A percentile compares a stretch with the other conserved stretches of the same genome.
phyloP scores from a whole-genome alignment of 2,329 filamentous ascomycete genomes.

The Pseudocercospora fuligena region DNA sequence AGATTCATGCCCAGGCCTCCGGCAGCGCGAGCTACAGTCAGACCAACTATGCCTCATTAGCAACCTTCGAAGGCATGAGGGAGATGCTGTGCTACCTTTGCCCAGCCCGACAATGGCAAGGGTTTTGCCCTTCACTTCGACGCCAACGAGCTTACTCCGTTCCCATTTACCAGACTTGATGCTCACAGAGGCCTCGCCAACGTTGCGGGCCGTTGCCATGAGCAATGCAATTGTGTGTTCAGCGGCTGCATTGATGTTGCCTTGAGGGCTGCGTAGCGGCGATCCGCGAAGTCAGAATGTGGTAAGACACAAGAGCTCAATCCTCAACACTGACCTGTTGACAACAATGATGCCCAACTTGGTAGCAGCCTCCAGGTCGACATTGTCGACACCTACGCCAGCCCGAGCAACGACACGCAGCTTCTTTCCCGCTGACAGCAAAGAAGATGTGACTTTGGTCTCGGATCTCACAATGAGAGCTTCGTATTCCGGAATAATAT shows the following conservation, averaged over 20 bases:
- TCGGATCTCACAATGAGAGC: conserved; percentile 81
- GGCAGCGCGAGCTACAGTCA: conserved; percentile 79
- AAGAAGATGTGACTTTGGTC: conserved; percentile 74
- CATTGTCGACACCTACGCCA: conserved; percentile 83
- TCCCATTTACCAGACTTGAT: conserved; percentile 78
- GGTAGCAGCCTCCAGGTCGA: conserved; percentile 75
- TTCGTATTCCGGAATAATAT: conserved; percentile 73
- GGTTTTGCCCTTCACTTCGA: conserved; percentile 78
- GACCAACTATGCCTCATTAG: conserved; percentile 59
- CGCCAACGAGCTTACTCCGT: conserved; percentile 72
- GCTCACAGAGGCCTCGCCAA: conserved; percentile 71
- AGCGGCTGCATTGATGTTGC: conserved; percentile 76
- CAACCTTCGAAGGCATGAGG: neutral
- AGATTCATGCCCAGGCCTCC: conserved; percentile 78
- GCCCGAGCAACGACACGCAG: conserved; percentile 80
- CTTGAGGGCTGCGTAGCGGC: conserved; percentile 61
- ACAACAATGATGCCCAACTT: conserved; percentile 77
- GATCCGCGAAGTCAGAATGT: conserved; percentile 12
- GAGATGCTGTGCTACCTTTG: conserved; percentile 61
- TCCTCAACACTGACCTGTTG: conserved; percentile 55
- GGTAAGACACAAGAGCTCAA: neutral
- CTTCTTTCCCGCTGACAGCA: conserved; percentile 69
- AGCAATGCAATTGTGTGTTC: conserved; percentile 59
- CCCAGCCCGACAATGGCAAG: conserved; percentile 78
- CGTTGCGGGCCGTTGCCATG: conserved; percentile 74